Evolutionary conservation across 2,329 filamentous ascomycete species (phyloP).

Genomic region (Zasmidium angulare): DNA sequence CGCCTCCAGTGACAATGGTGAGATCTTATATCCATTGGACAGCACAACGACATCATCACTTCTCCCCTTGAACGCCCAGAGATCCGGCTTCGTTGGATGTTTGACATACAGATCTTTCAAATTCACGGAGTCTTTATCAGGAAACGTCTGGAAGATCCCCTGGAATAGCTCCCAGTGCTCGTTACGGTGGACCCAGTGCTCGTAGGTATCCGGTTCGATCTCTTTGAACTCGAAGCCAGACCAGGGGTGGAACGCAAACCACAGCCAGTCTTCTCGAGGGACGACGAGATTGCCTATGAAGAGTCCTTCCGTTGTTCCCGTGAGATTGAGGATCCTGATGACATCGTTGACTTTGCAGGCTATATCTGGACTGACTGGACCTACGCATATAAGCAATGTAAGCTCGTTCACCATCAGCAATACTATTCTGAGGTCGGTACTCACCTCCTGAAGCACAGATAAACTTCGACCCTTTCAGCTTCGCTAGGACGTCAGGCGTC

Average conservation of each 20-base stretch:
- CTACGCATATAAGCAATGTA: neutral
- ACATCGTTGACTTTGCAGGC: constrained; percentile 5
- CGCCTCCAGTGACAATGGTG: neutral
- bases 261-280: constrained; percentile 6
- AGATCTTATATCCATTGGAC: constrained; percentile 25
- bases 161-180: constrained; percentile 7
- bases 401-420: neutral
- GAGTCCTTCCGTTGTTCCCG: constrained; percentile 13
- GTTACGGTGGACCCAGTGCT: constrained; percentile 10
- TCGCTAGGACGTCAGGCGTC: neutral
- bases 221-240: constrained; percentile 14
- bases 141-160: constrained; percentile 3
- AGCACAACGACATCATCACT: constrained; percentile 27
- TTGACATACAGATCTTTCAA: constrained; percentile 27
- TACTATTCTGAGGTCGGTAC: neutral
- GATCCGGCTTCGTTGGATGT: constrained; percentile 22
- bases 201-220: constrained; percentile 3
- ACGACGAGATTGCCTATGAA: constrained; percentile 12
- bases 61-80: constrained; percentile 24
- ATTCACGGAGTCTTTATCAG: neutral
- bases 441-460: neutral
- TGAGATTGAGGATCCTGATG: constrained; percentile 8
- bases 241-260: constrained; percentile 13
- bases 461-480: neutral
- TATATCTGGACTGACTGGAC: neutral